Percentiles rank a stretch among this genome's conserved stretches.
Evolutionary conservation across 371 early-diverging fungal genomes (phyloP).

Genomic region (Blakeslea trispora): DNA sequence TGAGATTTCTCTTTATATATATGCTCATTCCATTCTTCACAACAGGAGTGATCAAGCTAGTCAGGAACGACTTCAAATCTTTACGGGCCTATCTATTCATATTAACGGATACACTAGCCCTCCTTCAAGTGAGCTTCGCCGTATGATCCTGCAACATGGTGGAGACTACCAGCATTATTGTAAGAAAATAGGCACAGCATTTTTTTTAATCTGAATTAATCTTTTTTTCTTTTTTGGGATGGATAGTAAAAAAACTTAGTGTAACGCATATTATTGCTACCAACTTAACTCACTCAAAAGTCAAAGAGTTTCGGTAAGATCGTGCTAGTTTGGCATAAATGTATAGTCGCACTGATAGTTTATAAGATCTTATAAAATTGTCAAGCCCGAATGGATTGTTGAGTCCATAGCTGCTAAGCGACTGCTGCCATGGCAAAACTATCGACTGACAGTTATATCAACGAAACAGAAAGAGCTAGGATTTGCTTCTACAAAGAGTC

Average conservation of each 20-base stretch:
- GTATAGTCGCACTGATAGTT: not conserved
- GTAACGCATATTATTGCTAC: conserved; percentile 75
- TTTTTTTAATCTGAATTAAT: no score
- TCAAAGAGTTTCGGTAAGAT: conserved; percentile 61
- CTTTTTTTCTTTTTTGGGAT: not conserved
- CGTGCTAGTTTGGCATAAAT: not conserved
- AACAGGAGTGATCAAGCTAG: conserved; percentile 25
- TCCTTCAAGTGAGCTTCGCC: conserved; percentile 57
- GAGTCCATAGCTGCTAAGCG: conserved; percentile 63
- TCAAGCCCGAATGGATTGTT: conserved; percentile 77
- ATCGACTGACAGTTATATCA: conserved; percentile 38
- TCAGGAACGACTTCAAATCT: conserved; percentile 46
- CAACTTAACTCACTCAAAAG: conserved; percentile 67
- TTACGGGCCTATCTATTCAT: conserved; percentile 60
- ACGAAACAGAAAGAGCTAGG: conserved; percentile 27
- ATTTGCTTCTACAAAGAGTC: conserved; percentile 13
- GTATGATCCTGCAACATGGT: conserved; percentile 61
- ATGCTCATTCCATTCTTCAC: not conserved
- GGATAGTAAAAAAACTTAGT: conserved; percentile 55
- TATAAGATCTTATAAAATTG: conserved; percentile 67
- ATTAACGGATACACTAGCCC: conserved; percentile 74
- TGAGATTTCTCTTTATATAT: not conserved
- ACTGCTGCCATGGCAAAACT: conserved; percentile 68
- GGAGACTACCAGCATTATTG: conserved; percentile 62
- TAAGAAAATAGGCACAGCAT: no score